Evolutionary conservation across 2,329 filamentous ascomycete genomes (phyloP), one percentile per base, ranked within the genome.

Genomic region (Chrysoporthe cubensis): DNA sequence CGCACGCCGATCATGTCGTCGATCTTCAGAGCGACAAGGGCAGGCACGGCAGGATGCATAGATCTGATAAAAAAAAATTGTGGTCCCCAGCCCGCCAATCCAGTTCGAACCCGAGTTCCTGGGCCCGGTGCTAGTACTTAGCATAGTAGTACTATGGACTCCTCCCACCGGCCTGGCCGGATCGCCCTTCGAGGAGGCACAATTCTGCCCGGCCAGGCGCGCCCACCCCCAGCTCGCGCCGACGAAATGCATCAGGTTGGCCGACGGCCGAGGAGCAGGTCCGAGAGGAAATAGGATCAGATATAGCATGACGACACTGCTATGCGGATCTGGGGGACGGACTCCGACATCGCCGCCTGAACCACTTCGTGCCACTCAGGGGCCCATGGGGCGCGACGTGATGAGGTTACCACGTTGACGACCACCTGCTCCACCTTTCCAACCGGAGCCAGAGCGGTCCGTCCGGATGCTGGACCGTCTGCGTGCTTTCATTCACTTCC

Each of bases 1-100:
- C 26, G 26, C 26, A 26, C 26, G 26, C 26, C 26, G 26, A 26
- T 2, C 26, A 26, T 26, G 26, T 26, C 26, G 26, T 26, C 26
- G 26, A 26, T 26, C 26, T 26, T 26, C 26, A 26, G 26, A 26
- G 26, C 26, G 26, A 26, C 26, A 26, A 26, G 26, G 26, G 26
- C 26, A 26, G 26, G 26, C 26, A 26, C 26, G 26, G 26, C 26
- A 26, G 26, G 26, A 26, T 26, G 26, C 37, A n/a, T 60, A 40
- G 16, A 60, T 60, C 57, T 60, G 57, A 60, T 60, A 54, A 54
- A 32, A 52, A 14, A 42, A 42, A 60, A 60, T 60, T 60, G 57
- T 44, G 57, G 57, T 42, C 11, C 57, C 40, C 11, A 16, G 13
- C 37, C n/a, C 3, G n/a, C 37, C n/a, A 1, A 60, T 32, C 13